Base-by-base conservation (phyloP, 2,329 filamentous ascomycete genomes). In the Fusarium compactum region DNA sequence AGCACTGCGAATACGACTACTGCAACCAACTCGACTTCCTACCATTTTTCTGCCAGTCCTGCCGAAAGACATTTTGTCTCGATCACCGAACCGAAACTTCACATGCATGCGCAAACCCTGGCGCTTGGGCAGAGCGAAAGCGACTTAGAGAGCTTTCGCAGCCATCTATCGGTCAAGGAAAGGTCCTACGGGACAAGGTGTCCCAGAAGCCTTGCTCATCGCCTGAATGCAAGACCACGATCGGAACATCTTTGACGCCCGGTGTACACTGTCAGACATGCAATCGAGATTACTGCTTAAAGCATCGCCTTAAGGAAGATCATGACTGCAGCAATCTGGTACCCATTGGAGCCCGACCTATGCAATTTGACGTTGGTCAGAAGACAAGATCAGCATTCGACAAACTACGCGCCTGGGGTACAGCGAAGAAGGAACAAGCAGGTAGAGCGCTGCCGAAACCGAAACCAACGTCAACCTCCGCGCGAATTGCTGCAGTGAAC, bases 21-120 rank as follows among this genome's bases (percentile, higher is more conserved):
- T 99, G 96, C 85, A 92, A 95, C 79, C 92, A 96, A 78, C 92
- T 98, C 65, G 96, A 98, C 82, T 98, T 99, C 80, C 89, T 99
- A 7, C 96, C 96, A 6, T 98, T 98, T 81, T 87, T 90, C 77
- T 99, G 96, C 83, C 93, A 97, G 79, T 96, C 92, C 73, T 99
- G 96, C 83, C 87, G 80, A 70, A 87, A 89, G 62, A 95, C 92
- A 18, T 99, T 90, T 84, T 99, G 97, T 80, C 91, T 97, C 72
- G 95, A 98, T 78, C 96, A 99, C 85, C 92, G 95, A 58, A 91
- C 90, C 76, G 95, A 98, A 83, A 88, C 89, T 22, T 84, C 93
- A 0, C 97, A 99, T 83, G 87, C 89, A 77, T 91, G 89, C 80
- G 74, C 82, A 54, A 84, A 88, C 53, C 83, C 82, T 3, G 89